Evolutionary conservation across 2,329 filamentous ascomycete genomes (phyloP).

Genomic region (Botrytis paeoniae): DNA sequence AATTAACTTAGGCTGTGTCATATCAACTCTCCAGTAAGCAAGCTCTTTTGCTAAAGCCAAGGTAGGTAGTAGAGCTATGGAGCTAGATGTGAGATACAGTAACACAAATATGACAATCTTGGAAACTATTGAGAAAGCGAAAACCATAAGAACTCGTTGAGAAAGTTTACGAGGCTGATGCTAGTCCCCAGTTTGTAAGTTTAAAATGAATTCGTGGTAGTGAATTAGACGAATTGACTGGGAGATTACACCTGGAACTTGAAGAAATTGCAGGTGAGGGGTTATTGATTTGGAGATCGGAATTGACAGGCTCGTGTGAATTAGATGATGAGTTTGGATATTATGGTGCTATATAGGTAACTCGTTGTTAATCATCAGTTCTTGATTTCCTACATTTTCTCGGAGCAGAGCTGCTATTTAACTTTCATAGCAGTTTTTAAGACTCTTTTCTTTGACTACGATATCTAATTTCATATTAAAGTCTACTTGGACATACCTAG

Average conservation of each 20-base stretch:
- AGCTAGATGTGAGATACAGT: no score
- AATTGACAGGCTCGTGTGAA: no score
- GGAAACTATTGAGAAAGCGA: background rate
- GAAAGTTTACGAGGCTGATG: background rate
- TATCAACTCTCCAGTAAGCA: background rate
- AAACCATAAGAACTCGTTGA: background rate
- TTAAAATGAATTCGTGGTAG: background rate
- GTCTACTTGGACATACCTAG: background rate
- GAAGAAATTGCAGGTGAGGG: no score
- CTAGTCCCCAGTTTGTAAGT: background rate
- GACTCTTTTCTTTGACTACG: accelerated
- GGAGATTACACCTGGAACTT: accelerated
- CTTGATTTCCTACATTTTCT: background rate
- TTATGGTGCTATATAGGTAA: no score
- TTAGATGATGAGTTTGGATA: no score
- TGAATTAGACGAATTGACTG: background rate
- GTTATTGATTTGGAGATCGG: no score
- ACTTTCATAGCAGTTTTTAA: background rate
- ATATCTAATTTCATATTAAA: accelerated
- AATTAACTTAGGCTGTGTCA: background rate
- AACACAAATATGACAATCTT: background rate
- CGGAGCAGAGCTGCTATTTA: accelerated
- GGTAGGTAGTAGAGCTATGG: no score
- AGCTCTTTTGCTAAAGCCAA: no score
- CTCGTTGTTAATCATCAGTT: no score